Percentiles rank a stretch among this genome's conserved stretches.
phyloP scores from a whole-genome alignment of 2,329 filamentous ascomycete genomes.

The Rhexocercosporidium sp. region DNA sequence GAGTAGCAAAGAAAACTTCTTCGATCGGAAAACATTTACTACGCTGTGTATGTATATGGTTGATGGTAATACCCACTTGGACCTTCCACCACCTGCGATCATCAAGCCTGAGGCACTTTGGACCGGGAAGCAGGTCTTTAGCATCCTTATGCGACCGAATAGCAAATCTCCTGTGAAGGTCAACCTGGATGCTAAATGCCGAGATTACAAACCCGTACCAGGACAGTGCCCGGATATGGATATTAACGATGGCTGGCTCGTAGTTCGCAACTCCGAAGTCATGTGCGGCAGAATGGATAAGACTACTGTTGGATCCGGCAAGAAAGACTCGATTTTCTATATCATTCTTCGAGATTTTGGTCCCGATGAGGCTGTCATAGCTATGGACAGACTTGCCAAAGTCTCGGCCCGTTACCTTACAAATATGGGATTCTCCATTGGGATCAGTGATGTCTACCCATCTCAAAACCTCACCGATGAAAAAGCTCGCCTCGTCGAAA shows the following conservation, averaged over 20 bases:
- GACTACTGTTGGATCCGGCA: constrained; percentile 92
- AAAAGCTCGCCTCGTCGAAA: constrained; percentile 77
- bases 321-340: constrained; percentile 98
- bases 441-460: constrained; percentile 92
- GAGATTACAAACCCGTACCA: constrained; percentile 71
- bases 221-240: constrained; percentile 72
- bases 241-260: constrained; percentile 86
- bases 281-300: constrained; percentile 99
- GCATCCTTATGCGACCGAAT: constrained; percentile 87
- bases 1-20: constrained; percentile 92
- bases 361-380: constrained; percentile 82
- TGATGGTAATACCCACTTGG: constrained; percentile 75
- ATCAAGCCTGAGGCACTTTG: constrained; percentile 85
- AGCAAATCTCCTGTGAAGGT: constrained; percentile 80
- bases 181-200: constrained; percentile 92
- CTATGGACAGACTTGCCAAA: constrained; percentile 93
- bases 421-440: constrained; percentile 94
- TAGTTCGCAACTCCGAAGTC: constrained; percentile 93
- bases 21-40: constrained; percentile 84
- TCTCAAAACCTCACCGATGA: constrained; percentile 70
- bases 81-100: constrained; percentile 86
- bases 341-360: constrained; percentile 95
- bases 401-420: constrained; percentile 87
- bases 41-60: constrained; percentile 96
- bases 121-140: constrained; percentile 98